Base-by-base conservation (phyloP, 495 filamentous ascomycete genomes). In the Neurospora sp. region DNA sequence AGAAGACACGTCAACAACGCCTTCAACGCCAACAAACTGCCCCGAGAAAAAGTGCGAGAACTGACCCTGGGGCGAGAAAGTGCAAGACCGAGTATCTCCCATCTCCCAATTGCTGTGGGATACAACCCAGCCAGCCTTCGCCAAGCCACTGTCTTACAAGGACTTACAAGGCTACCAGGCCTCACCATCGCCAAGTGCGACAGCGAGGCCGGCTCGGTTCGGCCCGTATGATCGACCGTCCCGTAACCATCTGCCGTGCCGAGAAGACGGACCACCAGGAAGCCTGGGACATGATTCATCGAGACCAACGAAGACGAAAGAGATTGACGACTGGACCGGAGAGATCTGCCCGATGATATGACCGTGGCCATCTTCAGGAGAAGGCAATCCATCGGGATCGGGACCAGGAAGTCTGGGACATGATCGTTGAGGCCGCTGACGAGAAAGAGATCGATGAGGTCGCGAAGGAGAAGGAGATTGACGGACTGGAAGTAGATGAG, bases 361-460 rank as follows among this genome's bases (percentile, higher is more conserved):
- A 83, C 87, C 1, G 91, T 27, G 3, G 4, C 45, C 45, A 12
- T 27, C 20, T 53, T 14, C 20, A 0, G 3, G 45, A 53, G 20
- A 27, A 53, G 20, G 3, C 42, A 20, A 53, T 53, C 45, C 20
- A 22, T 53, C 20, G 10, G 4, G 1, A 6, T 9, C 2, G 1
- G 2, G 12, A 59, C 22, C 22, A 93, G 31, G 82, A 87, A 20
- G 92, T 93, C 1, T 98, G 94, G 93, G 82, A 78, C 0, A 76
- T 82, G 69, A 83, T 98, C 75, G 82, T 86, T 73, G 81, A 85
- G 31, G 93, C 91, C 0, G 90, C 87, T 69, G 75, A 82, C 20
- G 87, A 88, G 9, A 84, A 85, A 20, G 94, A 97, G 38, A 79
- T 96, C 16, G 90, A 92, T 68, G 88, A 91, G 39, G 89, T 94